Conservation (phyloP, 139 green algal genomes). For the Astrephomene gubernaculifera region DNA sequence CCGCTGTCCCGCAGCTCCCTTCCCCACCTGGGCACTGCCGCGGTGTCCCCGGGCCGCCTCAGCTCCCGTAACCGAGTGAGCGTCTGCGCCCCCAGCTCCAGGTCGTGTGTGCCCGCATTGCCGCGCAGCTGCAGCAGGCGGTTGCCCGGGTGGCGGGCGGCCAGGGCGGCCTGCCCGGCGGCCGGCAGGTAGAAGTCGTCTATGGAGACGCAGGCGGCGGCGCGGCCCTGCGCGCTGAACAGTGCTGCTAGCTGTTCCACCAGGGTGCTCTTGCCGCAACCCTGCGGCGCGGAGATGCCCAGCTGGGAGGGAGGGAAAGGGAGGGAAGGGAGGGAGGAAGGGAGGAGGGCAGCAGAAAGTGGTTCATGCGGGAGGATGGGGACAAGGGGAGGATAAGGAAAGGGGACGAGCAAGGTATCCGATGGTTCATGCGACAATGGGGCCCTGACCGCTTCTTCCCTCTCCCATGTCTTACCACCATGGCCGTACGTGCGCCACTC, state of each 20-base stretch:
- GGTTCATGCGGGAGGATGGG: background rate
- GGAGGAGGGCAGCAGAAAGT: background rate
- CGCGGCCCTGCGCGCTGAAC: constrained; percentile 73
- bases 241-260: constrained; percentile 90
- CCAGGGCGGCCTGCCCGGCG: constrained; percentile 65
- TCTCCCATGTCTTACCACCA: constrained; percentile 72
- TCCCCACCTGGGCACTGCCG: constrained; percentile 65
- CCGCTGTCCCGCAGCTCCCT: too few species aligned
- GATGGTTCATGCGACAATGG: too few species aligned
- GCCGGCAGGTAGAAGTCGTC: constrained; percentile 98
- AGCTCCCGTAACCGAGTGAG: constrained; percentile 68
- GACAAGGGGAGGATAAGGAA: too few species aligned
- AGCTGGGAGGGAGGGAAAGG: constrained; percentile 62
- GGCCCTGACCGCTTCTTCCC: too few species aligned
- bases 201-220: constrained; percentile 87
- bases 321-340: background rate
- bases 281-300: constrained; percentile 93
- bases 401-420: too few species aligned
- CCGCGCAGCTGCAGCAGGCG: constrained; percentile 89
- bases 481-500: constrained; percentile 47
- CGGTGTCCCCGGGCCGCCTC: constrained; percentile 27
- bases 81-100: constrained; percentile 84
- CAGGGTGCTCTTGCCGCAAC: constrained; percentile 98
- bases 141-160: constrained; percentile 76
- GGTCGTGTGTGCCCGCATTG: constrained; percentile 96